A percentile compares a stretch with the other conserved stretches of the same genome.
Evolutionary conservation across 108 stramenopile species (phyloP).

Genomic region (Conticribra guillardii): DNA sequence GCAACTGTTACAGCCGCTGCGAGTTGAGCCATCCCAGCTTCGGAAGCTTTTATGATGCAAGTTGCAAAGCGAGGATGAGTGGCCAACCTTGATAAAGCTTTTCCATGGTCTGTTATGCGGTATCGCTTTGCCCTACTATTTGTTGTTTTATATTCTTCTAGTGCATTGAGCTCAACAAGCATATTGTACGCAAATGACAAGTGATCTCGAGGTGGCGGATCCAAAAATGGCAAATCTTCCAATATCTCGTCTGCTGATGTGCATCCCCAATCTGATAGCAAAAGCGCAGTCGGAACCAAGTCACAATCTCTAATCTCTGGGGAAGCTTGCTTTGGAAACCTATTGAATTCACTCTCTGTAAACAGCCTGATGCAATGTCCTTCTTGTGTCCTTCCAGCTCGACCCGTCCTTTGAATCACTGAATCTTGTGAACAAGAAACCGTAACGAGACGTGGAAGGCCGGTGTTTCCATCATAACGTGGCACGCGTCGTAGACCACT

Average conservation of each 20-base stretch:
- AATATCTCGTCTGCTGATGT: constrained; percentile 64
- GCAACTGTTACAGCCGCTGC: constrained; percentile 56
- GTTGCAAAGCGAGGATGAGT: constrained; percentile 84
- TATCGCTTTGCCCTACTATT: constrained; percentile 49
- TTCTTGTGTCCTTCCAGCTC: constrained; percentile 81
- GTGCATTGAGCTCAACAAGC: constrained; percentile 56
- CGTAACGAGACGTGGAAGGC: constrained; percentile 74
- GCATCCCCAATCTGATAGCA: constrained; percentile 82
- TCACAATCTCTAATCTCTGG: constrained; percentile 82
- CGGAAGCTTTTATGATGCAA: constrained; percentile 42
- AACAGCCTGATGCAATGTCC: constrained; percentile 84
- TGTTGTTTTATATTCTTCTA: constrained; percentile 53
- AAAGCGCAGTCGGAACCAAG: constrained; percentile 69
- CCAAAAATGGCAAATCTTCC: constrained; percentile 75
- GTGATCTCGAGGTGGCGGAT: constrained; percentile 62
- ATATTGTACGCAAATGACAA: constrained; percentile 61
- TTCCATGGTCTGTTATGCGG: constrained; percentile 63
- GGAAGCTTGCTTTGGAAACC: constrained; percentile 43
- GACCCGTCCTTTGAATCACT: constrained; percentile 81
- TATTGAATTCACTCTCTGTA: constrained; percentile 61
- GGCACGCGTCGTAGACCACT: constrained; percentile 78
- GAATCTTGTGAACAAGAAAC: constrained; percentile 65
- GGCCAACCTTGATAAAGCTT: constrained; percentile 60
- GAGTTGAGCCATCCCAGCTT: constrained; percentile 11
- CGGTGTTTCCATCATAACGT: constrained; percentile 72